Conservation (phyloP, 805 yeast genomes). For the Metschnikowia henanensis region DNA sequence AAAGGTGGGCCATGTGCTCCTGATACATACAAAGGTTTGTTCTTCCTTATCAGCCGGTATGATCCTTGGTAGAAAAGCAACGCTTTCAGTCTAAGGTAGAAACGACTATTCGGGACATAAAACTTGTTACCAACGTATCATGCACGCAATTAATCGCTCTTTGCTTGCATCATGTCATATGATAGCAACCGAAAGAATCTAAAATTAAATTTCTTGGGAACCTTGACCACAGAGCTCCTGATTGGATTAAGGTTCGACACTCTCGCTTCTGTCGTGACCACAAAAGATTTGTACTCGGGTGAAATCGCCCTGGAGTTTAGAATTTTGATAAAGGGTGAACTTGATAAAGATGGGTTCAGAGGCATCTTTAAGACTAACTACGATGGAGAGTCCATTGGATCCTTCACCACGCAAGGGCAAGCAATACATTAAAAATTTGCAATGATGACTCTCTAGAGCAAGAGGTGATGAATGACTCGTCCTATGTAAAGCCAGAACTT, state of each 20-base stretch:
- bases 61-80: no score
- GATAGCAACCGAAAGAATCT: conserved; percentile 76
- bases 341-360: conserved; percentile 71
- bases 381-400: conserved; percentile 72
- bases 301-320: conserved; percentile 72
- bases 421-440: conserved; percentile 78
- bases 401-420: conserved; percentile 76
- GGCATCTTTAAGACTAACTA: conserved; percentile 81
- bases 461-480: conserved; percentile 29
- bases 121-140: not conserved
- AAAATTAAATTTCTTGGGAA: conserved; percentile 60
- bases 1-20: no score
- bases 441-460: conserved; percentile 41
- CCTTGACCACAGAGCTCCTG: conserved; percentile 62
- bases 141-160: not conserved
- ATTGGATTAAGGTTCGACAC: conserved; percentile 73
- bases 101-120: no score
- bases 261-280: conserved; percentile 65
- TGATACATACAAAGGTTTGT: no score
- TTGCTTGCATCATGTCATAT: conserved; percentile 57
- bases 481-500: conserved; percentile 67
- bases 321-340: conserved; percentile 79
- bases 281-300: conserved; percentile 73
- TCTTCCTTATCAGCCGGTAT: no score
- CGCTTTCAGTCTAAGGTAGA: no score